Conservation (phyloP, 139 green algal genomes). For the Edaphochlamys debaryana region DNA sequence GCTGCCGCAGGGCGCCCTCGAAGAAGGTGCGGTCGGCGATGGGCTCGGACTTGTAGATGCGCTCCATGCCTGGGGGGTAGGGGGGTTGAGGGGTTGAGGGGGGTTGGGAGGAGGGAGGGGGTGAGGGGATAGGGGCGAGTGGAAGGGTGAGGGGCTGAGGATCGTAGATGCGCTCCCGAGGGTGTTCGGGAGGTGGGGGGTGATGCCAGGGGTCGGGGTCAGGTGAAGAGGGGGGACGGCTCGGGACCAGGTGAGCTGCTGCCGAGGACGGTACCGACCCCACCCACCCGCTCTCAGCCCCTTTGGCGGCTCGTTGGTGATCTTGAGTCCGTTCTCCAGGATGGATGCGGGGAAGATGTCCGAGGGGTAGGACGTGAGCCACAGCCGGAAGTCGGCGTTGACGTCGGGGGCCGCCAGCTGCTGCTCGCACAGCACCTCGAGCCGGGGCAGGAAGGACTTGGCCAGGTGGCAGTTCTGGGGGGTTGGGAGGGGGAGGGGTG, state of each 20-base stretch:
- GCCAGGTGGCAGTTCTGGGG: conserved; percentile 88
- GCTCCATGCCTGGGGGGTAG: conserved; percentile 36
- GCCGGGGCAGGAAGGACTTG: conserved; percentile 73
- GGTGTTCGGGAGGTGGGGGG: too few relatives aligned
- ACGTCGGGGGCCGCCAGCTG: conserved; percentile 23
- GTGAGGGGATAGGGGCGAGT: too few relatives aligned
- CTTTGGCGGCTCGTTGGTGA: conserved; percentile 76
- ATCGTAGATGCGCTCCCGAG: too few relatives aligned
- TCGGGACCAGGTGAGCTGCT: too few relatives aligned
- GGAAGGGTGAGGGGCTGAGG: too few relatives aligned
- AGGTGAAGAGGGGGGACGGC: too few relatives aligned
- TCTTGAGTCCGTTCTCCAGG: conserved; percentile 78
- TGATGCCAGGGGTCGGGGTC: too few relatives aligned
- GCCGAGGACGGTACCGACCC: too few relatives aligned
- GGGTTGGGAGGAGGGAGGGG: too few relatives aligned
- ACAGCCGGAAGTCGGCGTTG: conserved; percentile 79
- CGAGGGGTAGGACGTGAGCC: conserved; percentile 77
- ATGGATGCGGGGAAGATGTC: conserved; percentile 71
- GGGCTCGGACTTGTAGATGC: conserved; percentile 64
- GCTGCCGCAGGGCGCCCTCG: conserved; percentile 53
- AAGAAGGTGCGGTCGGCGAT: conserved; percentile 65
- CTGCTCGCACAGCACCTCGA: conserved; percentile 61
- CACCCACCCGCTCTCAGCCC: conserved; percentile 57
- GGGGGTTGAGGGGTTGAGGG: too few relatives aligned
- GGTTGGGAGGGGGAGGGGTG: too few relatives aligned